phyloP scores from a whole-genome alignment of 1,284 basidiomycete species.

The Sphaerobolus stellatus region DNA sequence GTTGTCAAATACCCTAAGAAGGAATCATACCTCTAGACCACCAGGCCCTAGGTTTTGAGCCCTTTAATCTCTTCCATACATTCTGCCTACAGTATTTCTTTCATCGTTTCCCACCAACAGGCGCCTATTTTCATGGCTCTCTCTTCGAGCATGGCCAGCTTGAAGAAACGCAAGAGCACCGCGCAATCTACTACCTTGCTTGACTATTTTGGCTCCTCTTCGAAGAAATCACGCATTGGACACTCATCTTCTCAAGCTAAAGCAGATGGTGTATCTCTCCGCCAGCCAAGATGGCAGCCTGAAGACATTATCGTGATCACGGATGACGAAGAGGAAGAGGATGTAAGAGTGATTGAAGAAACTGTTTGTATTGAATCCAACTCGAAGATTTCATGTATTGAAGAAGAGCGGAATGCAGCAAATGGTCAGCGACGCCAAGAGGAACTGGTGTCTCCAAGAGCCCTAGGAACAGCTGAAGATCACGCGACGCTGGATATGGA shows the following conservation, averaged over 20 bases:
- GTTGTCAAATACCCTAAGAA: too few species aligned
- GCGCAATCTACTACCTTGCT: slow-evolving; percentile 8
- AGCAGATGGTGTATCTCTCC: neutral
- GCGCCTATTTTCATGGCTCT: too few species aligned
- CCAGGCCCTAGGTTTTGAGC: too few species aligned
- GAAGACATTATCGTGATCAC: slow-evolving; percentile 11
- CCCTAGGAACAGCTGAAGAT: neutral
- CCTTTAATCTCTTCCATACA: too few species aligned
- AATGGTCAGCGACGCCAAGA: neutral
- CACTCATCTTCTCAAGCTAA: neutral
- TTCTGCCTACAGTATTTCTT: too few species aligned
- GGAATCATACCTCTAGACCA: too few species aligned
- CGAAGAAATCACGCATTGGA: slow-evolving; percentile 5
- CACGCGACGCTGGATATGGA: neutral
- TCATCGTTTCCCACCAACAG: too few species aligned
- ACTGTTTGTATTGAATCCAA: neutral
- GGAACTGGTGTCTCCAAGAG: neutral
- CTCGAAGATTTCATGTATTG: neutral
- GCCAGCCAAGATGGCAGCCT: neutral
- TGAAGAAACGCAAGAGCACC: slow-evolving; percentile 8
- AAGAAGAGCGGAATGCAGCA: neutral
- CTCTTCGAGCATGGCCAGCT: slow-evolving; percentile 5
- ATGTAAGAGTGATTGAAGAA: neutral
- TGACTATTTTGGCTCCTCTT: slow-evolving; percentile 10
- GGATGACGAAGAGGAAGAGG: slow-evolving; percentile 5